phyloP scores from a whole-genome alignment of 2,329 filamentous ascomycete genomes.

The Sphaerulina vaccinii region DNA sequence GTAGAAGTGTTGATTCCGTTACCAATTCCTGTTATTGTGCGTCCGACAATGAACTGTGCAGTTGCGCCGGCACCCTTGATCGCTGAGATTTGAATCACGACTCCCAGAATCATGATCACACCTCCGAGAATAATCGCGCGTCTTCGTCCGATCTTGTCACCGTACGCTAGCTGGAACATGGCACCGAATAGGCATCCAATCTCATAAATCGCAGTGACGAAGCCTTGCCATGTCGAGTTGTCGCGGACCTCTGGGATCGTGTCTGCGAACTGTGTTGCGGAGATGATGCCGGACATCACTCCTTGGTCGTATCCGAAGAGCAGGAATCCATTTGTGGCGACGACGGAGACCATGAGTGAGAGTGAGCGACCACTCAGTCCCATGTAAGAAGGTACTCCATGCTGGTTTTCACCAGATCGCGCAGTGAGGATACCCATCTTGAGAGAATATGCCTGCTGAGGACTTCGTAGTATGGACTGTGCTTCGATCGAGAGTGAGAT shows the following conservation, averaged over 20 bases:
- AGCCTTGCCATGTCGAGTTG: constrained; percentile 43
- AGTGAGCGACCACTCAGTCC: constrained; percentile 60
- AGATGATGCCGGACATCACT: constrained; percentile 15
- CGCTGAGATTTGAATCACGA: constrained; percentile 42
- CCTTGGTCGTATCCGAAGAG: constrained; percentile 17
- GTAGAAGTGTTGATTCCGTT: constrained; percentile 58
- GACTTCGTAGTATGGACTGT: neutral
- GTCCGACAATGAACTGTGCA: constrained; percentile 54
- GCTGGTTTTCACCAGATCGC: constrained; percentile 23
- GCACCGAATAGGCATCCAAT: constrained; percentile 50
- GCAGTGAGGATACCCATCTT: constrained; percentile 23
- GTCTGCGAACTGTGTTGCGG: constrained; percentile 6
- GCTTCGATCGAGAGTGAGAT: neutral
- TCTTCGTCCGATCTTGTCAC: constrained; percentile 46
- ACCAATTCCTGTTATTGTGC: constrained; percentile 54
- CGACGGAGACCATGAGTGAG: constrained; percentile 58
- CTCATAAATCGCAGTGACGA: constrained; percentile 54
- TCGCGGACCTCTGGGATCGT: constrained; percentile 6
- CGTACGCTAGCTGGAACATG: constrained; percentile 40
- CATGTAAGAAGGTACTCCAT: constrained; percentile 50
- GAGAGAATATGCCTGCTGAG: constrained; percentile 3
- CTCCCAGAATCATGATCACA: constrained; percentile 45
- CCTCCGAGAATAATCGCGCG: constrained; percentile 45
- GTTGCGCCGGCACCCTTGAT: constrained; percentile 38
- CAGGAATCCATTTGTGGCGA: constrained; percentile 57